Conservation (phyloP, 2,329 filamentous ascomycete species). For the Calonectria pteridis region DNA sequence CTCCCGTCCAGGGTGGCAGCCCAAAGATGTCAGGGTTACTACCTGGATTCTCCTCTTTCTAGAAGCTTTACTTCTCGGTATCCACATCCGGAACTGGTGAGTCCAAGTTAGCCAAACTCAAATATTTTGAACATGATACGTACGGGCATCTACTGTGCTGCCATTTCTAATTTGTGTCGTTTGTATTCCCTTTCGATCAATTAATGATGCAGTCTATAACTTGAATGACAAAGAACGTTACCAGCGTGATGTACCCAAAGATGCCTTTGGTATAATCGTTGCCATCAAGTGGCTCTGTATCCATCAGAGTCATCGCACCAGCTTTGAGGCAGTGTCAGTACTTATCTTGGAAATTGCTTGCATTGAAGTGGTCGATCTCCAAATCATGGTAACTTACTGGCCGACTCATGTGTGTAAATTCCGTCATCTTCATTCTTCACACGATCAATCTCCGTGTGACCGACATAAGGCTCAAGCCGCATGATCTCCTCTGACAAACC, state of each 20-base stretch:
- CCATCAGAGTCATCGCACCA: constrained; percentile 8
- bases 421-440: constrained; percentile 9
- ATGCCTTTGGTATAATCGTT: constrained; percentile 11
- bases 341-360: background rate
- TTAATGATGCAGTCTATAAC: background rate
- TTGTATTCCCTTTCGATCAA: background rate
- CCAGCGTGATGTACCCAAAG: constrained; percentile 22
- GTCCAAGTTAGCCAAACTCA: background rate
- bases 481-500: background rate
- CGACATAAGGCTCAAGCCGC: background rate
- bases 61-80: background rate
- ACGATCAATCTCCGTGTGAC: constrained; percentile 23
- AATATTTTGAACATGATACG: background rate
- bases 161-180: background rate
- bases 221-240: background rate
- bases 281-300: constrained; percentile 10
- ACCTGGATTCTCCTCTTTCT: background rate
- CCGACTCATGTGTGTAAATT: constrained; percentile 6
- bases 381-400: background rate
- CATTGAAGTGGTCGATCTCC: too few relatives aligned
- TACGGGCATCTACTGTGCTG: background rate
- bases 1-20: too few relatives aligned
- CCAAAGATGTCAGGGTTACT: background rate
- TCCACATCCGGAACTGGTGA: background rate
- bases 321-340: background rate